Conservation (phyloP, 2,329 filamentous ascomycete genomes). For the Aspergillus glaucus region DNA sequence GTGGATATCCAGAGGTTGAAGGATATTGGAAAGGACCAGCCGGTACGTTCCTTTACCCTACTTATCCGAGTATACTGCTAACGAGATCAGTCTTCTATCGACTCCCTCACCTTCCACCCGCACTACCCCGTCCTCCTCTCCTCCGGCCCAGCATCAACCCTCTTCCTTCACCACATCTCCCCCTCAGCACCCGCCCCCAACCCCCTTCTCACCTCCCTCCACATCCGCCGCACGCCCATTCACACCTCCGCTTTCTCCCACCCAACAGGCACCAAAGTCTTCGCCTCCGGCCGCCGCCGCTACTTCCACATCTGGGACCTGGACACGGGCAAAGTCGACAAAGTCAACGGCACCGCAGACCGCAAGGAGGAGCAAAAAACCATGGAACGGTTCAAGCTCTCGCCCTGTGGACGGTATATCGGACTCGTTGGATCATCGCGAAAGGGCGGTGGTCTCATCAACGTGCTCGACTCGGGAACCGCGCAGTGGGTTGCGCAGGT, state of each 20-base stretch:
- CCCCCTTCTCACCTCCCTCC: slow-evolving; percentile 82
- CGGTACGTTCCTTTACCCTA: slow-evolving; percentile 37
- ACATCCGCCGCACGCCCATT: slow-evolving; percentile 77
- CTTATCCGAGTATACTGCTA: not conserved
- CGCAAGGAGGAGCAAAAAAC: slow-evolving; percentile 69
- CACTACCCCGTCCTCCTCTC: slow-evolving; percentile 82
- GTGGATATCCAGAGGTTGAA: slow-evolving; percentile 85
- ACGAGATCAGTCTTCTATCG: slow-evolving; percentile 57
- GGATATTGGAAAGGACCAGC: slow-evolving; percentile 74
- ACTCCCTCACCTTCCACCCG: slow-evolving; percentile 83
- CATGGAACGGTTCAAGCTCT: slow-evolving; percentile 87
- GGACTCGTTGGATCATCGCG: slow-evolving; percentile 71
- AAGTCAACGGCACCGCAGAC: slow-evolving; percentile 69
- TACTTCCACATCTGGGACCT: slow-evolving; percentile 97
- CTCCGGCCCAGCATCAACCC: slow-evolving; percentile 74
- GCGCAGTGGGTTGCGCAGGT: slow-evolving; percentile 84
- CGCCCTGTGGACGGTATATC: slow-evolving; percentile 80
- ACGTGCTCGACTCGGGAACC: slow-evolving; percentile 71
- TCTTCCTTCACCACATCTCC: slow-evolving; percentile 84
- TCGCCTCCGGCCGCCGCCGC: slow-evolving; percentile 78
- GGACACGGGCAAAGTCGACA: slow-evolving; percentile 71
- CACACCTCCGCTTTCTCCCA: slow-evolving; percentile 74
- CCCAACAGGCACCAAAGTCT: slow-evolving; percentile 67
- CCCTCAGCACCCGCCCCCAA: slow-evolving; percentile 73
- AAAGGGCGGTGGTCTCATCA: slow-evolving; percentile 84